Conservation (phyloP, 2,329 filamentous ascomycete genomes). For the Lasiodiplodia citricola region DNA sequence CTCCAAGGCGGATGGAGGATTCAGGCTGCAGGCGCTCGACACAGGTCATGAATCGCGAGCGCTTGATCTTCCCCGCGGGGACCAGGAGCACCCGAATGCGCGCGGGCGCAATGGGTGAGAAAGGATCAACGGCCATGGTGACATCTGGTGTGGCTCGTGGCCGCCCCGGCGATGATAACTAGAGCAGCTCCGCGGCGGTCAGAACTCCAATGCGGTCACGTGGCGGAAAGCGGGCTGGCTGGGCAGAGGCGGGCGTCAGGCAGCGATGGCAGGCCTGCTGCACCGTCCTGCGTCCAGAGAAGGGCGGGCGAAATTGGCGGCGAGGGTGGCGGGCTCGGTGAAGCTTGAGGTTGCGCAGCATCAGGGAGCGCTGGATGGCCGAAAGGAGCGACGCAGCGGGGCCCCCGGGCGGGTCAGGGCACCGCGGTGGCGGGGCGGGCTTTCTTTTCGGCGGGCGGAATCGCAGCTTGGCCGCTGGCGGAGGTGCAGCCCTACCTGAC, state of each 20-base stretch:
- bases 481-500: not conserved
- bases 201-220: conserved; percentile 29
- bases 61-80: conserved; percentile 84
- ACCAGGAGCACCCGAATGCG: conserved; percentile 86
- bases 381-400: conserved; percentile 20
- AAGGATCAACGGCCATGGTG: conserved; percentile 85
- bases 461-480: not conserved
- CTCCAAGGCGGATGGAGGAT: conserved; percentile 81
- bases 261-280: not conserved
- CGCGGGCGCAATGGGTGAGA: conserved; percentile 89
- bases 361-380: conserved; percentile 20
- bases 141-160: conserved; percentile 45
- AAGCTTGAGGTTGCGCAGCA: conserved; percentile 21
- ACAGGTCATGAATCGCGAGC: conserved; percentile 79
- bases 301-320: not conserved
- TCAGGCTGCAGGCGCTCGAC: conserved; percentile 78
- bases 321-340: not conserved
- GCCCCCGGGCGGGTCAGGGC: not conserved
- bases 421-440: not conserved
- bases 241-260: not conserved
- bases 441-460: conserved; percentile 7
- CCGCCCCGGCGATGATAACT: not conserved
- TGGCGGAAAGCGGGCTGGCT: not conserved
- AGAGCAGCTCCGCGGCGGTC: conserved; percentile 18
- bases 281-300: not conserved